These are phyloP conservation scores for Xylona heveae DNA, from an alignment of 495 filamentous ascomycete species.

Conservation along the genomic window DNA sequence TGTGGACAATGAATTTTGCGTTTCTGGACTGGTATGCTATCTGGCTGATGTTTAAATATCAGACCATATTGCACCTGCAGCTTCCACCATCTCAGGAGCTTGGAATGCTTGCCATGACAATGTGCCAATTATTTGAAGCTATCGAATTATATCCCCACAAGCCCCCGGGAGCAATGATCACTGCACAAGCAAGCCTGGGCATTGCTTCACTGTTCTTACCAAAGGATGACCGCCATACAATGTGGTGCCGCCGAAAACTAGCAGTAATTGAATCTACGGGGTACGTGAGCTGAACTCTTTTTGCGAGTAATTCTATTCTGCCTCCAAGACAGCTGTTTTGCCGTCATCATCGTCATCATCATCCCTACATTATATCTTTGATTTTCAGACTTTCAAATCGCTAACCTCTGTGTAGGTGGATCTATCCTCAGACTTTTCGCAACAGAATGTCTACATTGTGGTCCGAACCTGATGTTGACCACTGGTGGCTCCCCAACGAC, in stretches of 20 bases:
- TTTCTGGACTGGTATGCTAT: slow-evolving; percentile 59
- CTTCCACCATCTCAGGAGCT: slow-evolving; percentile 31
- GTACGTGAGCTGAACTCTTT: slow-evolving; percentile 33
- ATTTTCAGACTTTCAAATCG: slow-evolving; percentile 3
- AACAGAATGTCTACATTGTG: slow-evolving; percentile 50
- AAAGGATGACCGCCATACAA: slow-evolving; percentile 45
- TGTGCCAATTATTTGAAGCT: slow-evolving; percentile 56
- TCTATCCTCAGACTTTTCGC: slow-evolving; percentile 57
- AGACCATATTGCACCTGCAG: slow-evolving; percentile 30
- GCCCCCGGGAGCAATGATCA: slow-evolving; percentile 44
- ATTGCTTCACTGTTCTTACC: slow-evolving; percentile 63
- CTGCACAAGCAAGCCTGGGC: slow-evolving; percentile 54
- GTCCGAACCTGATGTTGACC: slow-evolving; percentile 38
- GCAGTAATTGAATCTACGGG: slow-evolving; percentile 60
- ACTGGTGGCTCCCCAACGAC: slow-evolving; percentile 74
- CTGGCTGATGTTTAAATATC: slow-evolving; percentile 60
- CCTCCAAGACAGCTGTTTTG: background rate
- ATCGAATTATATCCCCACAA: slow-evolving; percentile 51
- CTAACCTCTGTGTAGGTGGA: slow-evolving; percentile 35
- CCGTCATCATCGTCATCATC: background rate
- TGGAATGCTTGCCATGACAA: slow-evolving; percentile 37
- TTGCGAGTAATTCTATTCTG: background rate
- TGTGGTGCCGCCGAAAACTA: slow-evolving; percentile 68
- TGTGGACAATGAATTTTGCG: slow-evolving; percentile 56
- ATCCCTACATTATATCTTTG: slow-evolving; percentile 1